phyloP scores from a whole-genome alignment of 192 early-diverging fungal genomes.

The Mortierella hygrophila region DNA sequence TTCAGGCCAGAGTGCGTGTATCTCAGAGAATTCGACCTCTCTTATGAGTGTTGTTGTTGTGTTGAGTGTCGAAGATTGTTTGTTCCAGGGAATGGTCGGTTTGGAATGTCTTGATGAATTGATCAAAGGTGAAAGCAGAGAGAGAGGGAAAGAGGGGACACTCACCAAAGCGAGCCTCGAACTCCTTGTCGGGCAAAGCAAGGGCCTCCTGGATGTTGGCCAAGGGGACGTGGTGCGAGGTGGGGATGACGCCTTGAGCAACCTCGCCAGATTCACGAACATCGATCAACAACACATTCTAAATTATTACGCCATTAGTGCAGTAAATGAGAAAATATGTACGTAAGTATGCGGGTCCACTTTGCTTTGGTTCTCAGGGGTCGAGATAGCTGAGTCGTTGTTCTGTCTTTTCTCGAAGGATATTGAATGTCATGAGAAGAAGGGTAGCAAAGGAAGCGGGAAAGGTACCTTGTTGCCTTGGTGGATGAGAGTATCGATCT shows the following conservation, averaged over 20 bases:
- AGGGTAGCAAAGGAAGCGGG: background rate
- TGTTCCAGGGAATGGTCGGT: background rate
- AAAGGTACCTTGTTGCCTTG: slow-evolving; percentile 37
- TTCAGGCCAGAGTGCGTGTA: background rate
- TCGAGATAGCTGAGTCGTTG: too few relatives aligned
- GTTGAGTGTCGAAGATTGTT: too few relatives aligned
- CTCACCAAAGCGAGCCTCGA: slow-evolving; percentile 56
- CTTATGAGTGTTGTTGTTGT: background rate
- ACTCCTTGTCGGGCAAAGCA: slow-evolving; percentile 49
- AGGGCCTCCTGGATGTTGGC: slow-evolving; percentile 68
- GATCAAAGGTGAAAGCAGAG: background rate
- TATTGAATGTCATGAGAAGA: background rate
- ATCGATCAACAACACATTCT: slow-evolving; percentile 71
- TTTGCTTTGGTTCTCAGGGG: too few relatives aligned
- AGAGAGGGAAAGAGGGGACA: background rate
- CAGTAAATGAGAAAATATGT: background rate
- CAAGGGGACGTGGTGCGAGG: slow-evolving; percentile 75
- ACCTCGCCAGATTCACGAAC: slow-evolving; percentile 77
- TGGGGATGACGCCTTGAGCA: slow-evolving; percentile 72
- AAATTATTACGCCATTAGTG: slow-evolving; percentile 6
- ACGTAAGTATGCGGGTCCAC: too few relatives aligned
- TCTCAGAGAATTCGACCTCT: background rate
- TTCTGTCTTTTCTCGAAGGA: too few relatives aligned
- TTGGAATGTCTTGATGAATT: background rate
- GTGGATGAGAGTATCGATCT: slow-evolving; percentile 49